Conservation (phyloP, 345 rosid species). For the Hypericum perforatum region DNA sequence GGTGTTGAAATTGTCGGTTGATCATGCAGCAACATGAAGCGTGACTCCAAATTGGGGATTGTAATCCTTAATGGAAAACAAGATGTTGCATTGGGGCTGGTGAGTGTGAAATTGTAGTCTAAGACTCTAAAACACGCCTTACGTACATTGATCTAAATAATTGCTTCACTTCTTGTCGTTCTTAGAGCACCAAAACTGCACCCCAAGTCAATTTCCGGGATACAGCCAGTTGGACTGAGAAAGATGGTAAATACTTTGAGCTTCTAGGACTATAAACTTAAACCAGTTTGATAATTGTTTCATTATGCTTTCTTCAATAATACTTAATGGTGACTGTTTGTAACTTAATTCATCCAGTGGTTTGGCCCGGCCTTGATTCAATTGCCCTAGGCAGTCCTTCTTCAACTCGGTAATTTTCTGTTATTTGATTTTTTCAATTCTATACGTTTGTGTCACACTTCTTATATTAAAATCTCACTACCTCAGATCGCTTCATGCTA, state of each 20-base stretch:
- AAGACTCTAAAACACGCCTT: neutral
- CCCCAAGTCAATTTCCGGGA: slow-evolving; percentile 24
- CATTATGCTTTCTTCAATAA: neutral
- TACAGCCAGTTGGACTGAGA: slow-evolving; percentile 17
- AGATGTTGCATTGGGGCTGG: slow-evolving; percentile 24
- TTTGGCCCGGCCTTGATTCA: slow-evolving; percentile 56
- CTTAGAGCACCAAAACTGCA: slow-evolving; percentile 19
- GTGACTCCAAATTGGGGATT: slow-evolving; percentile 13
- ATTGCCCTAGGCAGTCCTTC: slow-evolving; percentile 14
- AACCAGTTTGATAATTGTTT: neutral
- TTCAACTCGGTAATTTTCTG: slow-evolving; percentile 32
- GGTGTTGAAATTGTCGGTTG: slow-evolving; percentile 1
- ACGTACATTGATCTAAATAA: too few relatives aligned
- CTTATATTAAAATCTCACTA: slow-evolving; percentile 1
- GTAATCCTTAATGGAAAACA: slow-evolving; percentile 17
- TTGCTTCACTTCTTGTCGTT: neutral
- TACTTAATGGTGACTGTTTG: too few relatives aligned
- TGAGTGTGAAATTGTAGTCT: slow-evolving; percentile 16
- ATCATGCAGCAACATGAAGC: slow-evolving; percentile 28
- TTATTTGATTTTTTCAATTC: neutral
- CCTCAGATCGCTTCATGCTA: slow-evolving; percentile 36
- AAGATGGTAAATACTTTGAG: slow-evolving; percentile 31
- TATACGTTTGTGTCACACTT: slow-evolving; percentile 1
- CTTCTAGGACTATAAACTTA: neutral
- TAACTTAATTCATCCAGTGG: slow-evolving; percentile 13